Percentiles rank a stretch among this genome's conserved stretches.
Evolutionary conservation across 108 stramenopile genomes (phyloP).

Genomic region (Phaeodactylum tricornutum): DNA sequence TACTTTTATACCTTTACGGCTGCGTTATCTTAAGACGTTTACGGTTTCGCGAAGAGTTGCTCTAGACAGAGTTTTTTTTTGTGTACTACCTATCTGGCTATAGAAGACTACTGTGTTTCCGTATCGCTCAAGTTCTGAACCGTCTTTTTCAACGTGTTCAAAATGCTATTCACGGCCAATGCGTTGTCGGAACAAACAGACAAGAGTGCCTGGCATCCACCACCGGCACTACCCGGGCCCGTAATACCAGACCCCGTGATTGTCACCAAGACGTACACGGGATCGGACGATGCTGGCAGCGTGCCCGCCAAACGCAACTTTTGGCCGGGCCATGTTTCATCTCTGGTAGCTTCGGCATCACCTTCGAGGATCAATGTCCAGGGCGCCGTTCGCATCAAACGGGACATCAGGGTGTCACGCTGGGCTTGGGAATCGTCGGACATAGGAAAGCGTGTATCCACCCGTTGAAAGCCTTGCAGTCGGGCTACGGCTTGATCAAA

Average conservation of each 20-base stretch:
- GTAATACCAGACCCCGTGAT: too few species aligned
- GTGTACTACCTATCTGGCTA: too few species aligned
- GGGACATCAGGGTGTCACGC: neutral
- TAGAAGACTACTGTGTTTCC: too few species aligned
- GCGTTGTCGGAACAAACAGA: slow-evolving; percentile 70
- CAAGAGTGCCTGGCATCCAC: slow-evolving; percentile 37
- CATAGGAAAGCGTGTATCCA: slow-evolving; percentile 18
- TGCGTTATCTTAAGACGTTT: too few species aligned
- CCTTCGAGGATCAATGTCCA: neutral
- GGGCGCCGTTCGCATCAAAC: neutral
- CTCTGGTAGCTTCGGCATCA: slow-evolving; percentile 15
- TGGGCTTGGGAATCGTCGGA: slow-evolving; percentile 8
- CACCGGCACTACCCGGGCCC: slow-evolving; percentile 1
- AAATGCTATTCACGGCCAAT: slow-evolving; percentile 53
- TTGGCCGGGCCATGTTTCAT: too few species aligned
- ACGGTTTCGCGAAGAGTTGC: too few species aligned
- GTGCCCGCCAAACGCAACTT: slow-evolving; percentile 40
- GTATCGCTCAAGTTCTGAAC: too few species aligned
- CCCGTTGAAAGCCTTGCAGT: slow-evolving; percentile 66
- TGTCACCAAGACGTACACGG: slow-evolving; percentile 37
- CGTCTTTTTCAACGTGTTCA: slow-evolving; percentile 31
- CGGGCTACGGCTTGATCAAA: slow-evolving; percentile 39
- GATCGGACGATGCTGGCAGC: slow-evolving; percentile 51
- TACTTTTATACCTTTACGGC: too few species aligned
- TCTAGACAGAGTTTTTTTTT: too few species aligned